Evolutionary conservation across 768 basidiomycete species (phyloP).

Genomic region (Leccinum pellstonianum): DNA sequence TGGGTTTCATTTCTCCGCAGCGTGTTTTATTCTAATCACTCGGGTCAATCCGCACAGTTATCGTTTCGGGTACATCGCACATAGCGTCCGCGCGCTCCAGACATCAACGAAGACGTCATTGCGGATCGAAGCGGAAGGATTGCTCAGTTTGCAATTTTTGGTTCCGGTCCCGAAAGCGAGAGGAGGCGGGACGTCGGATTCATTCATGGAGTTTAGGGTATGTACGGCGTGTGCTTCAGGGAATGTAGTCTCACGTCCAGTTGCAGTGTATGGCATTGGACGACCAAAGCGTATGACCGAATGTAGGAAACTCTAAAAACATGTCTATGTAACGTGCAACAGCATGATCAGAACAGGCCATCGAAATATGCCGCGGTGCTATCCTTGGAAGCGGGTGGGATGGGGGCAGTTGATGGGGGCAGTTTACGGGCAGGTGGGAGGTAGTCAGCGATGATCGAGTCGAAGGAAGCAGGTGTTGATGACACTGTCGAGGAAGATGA

Average conservation of each 20-base stretch:
- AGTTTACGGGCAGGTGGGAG: slow-evolving; percentile 41
- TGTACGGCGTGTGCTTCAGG: slow-evolving; percentile 27
- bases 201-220: slow-evolving; percentile 88
- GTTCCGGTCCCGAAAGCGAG: slow-evolving; percentile 56
- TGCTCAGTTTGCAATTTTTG: slow-evolving; percentile 87
- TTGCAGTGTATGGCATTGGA: slow-evolving; percentile 33
- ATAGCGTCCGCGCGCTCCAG: slow-evolving; percentile 72
- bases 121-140: slow-evolving; percentile 77
- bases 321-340: slow-evolving; percentile 7
- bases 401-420: slow-evolving; percentile 2
- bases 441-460: slow-evolving; percentile 76
- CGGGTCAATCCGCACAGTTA: slow-evolving; percentile 52
- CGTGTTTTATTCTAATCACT: neutral
- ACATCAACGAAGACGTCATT: slow-evolving; percentile 86
- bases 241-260: slow-evolving; percentile 11
- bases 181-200: slow-evolving; percentile 47
- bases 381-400: slow-evolving; percentile 22
- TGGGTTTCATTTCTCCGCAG: slow-evolving; percentile 8
- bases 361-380: slow-evolving; percentile 40
- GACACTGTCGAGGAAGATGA: slow-evolving; percentile 35
- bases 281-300: slow-evolving; percentile 26
- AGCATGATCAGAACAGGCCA: slow-evolving; percentile 36
- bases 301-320: slow-evolving; percentile 19
- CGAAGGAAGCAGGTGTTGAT: slow-evolving; percentile 53
- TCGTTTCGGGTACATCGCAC: slow-evolving; percentile 72